Conservation (phyloP, 1,284 basidiomycete species). For the Somion occarium region DNA sequence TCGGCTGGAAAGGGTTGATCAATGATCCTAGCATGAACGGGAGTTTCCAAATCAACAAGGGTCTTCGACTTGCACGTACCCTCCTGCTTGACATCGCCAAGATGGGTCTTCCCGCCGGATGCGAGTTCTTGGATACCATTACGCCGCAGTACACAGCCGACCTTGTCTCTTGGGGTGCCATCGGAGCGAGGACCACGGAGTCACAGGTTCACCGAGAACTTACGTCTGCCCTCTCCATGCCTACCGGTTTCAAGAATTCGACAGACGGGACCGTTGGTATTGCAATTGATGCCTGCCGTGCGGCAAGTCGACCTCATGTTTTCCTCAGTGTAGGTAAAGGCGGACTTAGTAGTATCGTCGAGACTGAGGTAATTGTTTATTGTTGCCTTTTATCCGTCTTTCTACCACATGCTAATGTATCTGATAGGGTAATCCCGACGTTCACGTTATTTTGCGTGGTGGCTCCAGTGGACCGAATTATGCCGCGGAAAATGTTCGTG, state of each 20-base stretch:
- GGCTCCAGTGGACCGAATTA: constrained; percentile 87
- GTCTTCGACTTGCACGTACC: constrained; percentile 86
- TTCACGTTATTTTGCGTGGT: constrained; percentile 90
- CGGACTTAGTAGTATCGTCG: constrained; percentile 86
- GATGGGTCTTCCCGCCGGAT: constrained; percentile 82
- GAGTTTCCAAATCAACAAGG: constrained; percentile 94
- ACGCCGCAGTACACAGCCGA: constrained; percentile 95
- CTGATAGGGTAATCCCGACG: constrained; percentile 75
- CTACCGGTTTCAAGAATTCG: constrained; percentile 80
- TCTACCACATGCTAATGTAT: background rate
- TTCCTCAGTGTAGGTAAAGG: constrained; percentile 94
- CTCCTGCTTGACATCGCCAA: constrained; percentile 86
- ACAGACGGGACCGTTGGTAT: constrained; percentile 77
- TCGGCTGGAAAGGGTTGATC: constrained; percentile 99
- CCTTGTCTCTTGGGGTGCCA: constrained; percentile 95
- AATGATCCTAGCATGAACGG: constrained; percentile 89
- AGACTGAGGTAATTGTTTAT: constrained; percentile 67
- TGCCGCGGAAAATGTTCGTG: constrained; percentile 71
- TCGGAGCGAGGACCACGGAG: constrained; percentile 94
- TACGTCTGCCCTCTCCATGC: constrained; percentile 83
- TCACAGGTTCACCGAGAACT: constrained; percentile 94
- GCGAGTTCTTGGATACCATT: constrained; percentile 87
- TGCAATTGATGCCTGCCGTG: constrained; percentile 89
- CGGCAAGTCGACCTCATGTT: constrained; percentile 82
- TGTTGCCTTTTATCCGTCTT: background rate